Conservation (phyloP, 108 stramenopile genomes). For the Nitzschia sp. region DNA sequence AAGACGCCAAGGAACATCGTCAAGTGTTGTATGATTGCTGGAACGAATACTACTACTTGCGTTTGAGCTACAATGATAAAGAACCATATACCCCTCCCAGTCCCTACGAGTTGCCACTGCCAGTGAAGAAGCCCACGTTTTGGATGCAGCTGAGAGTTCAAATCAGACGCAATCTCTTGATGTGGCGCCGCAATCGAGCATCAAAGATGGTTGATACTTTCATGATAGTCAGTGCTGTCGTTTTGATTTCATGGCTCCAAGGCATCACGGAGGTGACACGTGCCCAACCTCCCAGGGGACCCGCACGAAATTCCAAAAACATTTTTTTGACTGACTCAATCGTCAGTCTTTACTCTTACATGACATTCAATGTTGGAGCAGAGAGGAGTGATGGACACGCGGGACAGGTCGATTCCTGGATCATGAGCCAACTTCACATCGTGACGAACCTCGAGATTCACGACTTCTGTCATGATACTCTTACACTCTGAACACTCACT, state of each 20-base stretch:
- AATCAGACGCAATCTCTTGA: slow-evolving; percentile 22
- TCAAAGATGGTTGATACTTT: slow-evolving; percentile 32
- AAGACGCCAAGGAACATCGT: slow-evolving; percentile 26
- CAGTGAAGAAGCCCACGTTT: slow-evolving; percentile 12
- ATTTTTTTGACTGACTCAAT: too few species aligned
- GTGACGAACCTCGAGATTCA: too few species aligned
- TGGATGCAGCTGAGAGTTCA: slow-evolving; percentile 32
- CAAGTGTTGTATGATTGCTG: slow-evolving; percentile 32
- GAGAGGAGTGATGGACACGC: too few species aligned
- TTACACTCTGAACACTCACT: too few species aligned
- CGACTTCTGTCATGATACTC: too few species aligned
- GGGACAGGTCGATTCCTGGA: too few species aligned
- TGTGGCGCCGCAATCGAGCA: slow-evolving; percentile 34
- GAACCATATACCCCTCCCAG: slow-evolving; percentile 26
- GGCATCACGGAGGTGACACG: slow-evolving; percentile 18
- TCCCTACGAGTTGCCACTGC: slow-evolving; percentile 25
- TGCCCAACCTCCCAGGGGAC: slow-evolving; percentile 2
- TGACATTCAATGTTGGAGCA: too few species aligned
- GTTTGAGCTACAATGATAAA: background rate
- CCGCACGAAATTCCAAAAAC: background rate
- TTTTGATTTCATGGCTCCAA: slow-evolving; percentile 31
- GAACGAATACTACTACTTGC: slow-evolving; percentile 23
- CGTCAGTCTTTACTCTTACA: too few species aligned
- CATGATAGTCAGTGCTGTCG: slow-evolving; percentile 37
- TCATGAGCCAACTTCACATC: too few species aligned